These are phyloP conservation scores for Penicillium herquei DNA, from an alignment of 495 filamentous ascomycete genomes.

Conservation along the genomic window DNA sequence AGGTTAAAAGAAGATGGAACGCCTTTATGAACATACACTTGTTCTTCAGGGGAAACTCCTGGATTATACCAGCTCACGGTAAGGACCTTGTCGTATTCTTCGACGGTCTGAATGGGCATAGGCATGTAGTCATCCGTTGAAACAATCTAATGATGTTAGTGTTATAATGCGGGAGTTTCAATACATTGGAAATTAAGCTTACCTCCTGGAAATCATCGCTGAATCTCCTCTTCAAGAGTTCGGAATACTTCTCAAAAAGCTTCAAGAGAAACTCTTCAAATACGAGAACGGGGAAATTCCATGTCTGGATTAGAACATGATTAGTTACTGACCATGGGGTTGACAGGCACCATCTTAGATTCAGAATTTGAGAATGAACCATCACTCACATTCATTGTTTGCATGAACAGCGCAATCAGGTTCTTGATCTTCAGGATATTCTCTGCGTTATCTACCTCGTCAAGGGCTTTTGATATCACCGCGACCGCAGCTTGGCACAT, in stretches of 20 bases:
- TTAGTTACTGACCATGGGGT: not conserved
- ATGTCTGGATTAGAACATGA: constrained; percentile 56
- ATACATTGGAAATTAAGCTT: constrained; percentile 2
- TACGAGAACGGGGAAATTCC: constrained; percentile 79
- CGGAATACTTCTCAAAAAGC: constrained; percentile 89
- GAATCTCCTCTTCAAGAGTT: constrained; percentile 85
- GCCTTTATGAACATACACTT: constrained; percentile 56
- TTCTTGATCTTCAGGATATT: constrained; percentile 87
- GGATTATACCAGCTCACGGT: constrained; percentile 91
- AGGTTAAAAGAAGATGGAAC: not conserved
- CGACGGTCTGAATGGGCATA: constrained; percentile 86
- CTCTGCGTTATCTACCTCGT: constrained; percentile 78
- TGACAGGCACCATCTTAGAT: too few relatives aligned
- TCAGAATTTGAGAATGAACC: too few relatives aligned
- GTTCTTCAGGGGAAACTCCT: constrained; percentile 70
- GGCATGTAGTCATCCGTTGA: constrained; percentile 99
- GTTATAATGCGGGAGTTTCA: not conserved
- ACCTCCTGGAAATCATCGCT: constrained; percentile 92
- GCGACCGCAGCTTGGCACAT: constrained; percentile 87
- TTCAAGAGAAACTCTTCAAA: constrained; percentile 80
- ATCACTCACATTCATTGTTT: constrained; percentile 82
- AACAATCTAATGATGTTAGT: constrained; percentile 63
- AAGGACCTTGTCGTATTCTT: constrained; percentile 93
- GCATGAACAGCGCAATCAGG: constrained; percentile 88
- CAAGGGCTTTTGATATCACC: constrained; percentile 73